A percentile compares a stretch with the other conserved stretches of the same genome.
Conservation (phyloP, 139 green algal genomes). For the Medakamo hakoo region DNA sequence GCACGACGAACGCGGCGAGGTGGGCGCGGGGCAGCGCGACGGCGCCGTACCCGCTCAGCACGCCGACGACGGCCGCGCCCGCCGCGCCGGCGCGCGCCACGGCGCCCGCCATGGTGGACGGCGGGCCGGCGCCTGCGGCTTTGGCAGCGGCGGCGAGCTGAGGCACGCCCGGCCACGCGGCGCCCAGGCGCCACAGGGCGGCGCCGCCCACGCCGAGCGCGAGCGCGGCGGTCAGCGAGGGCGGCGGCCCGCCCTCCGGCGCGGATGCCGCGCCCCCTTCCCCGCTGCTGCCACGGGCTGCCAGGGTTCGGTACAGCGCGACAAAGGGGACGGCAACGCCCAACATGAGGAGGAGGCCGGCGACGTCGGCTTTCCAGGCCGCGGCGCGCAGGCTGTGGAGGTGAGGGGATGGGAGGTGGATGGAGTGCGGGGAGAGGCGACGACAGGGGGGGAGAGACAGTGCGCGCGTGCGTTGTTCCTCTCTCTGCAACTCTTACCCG, state of each 20-base stretch:
- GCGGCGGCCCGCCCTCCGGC: slow-evolving; percentile 11
- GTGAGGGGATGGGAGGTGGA: too few species aligned
- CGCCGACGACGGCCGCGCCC: slow-evolving; percentile 76
- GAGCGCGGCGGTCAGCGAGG: slow-evolving; percentile 1
- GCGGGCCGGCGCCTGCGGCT: neutral
- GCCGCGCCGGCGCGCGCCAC: slow-evolving; percentile 75
- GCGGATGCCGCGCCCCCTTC: slow-evolving; percentile 10
- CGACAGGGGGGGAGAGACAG: neutral
- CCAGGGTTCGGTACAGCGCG: neutral
- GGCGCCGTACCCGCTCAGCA: slow-evolving; percentile 79
- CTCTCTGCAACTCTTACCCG: slow-evolving; percentile 5
- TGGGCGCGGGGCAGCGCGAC: slow-evolving; percentile 86
- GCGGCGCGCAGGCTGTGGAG: neutral
- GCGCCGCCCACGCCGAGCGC: slow-evolving; percentile 11
- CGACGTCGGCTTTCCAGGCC: neutral
- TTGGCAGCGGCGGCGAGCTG: neutral
- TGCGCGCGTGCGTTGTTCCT: neutral
- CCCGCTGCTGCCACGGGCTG: slow-evolving; percentile 8
- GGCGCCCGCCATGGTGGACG: slow-evolving; percentile 23
- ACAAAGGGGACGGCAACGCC: neutral
- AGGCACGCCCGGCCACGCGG: slow-evolving; percentile 41
- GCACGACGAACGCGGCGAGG: slow-evolving; percentile 73
- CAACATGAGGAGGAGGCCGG: neutral
- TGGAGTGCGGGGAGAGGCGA: neutral
- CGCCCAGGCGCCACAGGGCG: slow-evolving; percentile 55